Evolutionary conservation across 495 filamentous ascomycete species (phyloP), one percentile per base, ranked within the genome.

Genomic region (Penicillium soppii): DNA sequence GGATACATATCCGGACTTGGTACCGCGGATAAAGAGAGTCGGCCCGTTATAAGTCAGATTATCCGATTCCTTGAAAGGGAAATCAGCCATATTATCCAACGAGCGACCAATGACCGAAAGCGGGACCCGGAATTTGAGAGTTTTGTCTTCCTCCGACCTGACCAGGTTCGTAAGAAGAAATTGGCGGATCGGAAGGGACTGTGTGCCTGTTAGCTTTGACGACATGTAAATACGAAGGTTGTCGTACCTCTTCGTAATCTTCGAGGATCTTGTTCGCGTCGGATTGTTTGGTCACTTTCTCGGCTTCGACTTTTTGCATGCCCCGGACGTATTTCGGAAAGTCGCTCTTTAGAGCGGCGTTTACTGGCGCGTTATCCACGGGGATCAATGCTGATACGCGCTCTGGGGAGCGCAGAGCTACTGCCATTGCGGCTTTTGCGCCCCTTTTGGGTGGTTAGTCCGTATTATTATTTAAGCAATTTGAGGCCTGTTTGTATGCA

Each of bases 331-430:
- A 97, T 51, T 81, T 83, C 4, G 76, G 81, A 63, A 98, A 97
- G 51, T 89, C 79, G 54, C 80, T 82, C 44, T 79, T 75, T 7
- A 97, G 74, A 0, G 75, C 77, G 3, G 85, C 88, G 62, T 92
- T 91, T 16, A 94, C 73, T 3, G 94, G 94, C 5, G 92, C 91
- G 62, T 98, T 98, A 75, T 98, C 94, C 5, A 97, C 91, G 4
- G 90, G 75, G 16, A 98, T 78, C 21, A 98, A 62, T 56, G 82
- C 80, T 2, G 75, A 76, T 29, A 96, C 74, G 0, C 84, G 72
- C 10, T 80, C 66, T 0, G 90, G 88, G 0, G 79, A 70, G 22
- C 77, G 74, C 13, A 98, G 81, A 25, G 91, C 88, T 27, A 97
- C 77, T 0, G 88, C 79, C 92, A 97, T 96, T 44, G 90, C 92